phyloP scores from a whole-genome alignment of 148 eudicot genomes.

The Camellia sinensis region DNA sequence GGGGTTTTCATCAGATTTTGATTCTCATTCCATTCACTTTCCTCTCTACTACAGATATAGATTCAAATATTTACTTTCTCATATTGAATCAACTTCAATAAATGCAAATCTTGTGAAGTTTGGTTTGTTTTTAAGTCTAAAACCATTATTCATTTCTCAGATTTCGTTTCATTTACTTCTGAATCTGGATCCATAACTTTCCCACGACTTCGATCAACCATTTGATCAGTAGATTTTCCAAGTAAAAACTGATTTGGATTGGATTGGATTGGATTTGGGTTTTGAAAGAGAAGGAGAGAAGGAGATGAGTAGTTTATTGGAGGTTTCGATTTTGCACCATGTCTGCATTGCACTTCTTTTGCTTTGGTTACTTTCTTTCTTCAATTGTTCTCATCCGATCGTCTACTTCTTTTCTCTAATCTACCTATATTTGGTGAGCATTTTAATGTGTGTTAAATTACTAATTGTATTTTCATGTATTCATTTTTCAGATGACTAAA shows the following conservation, averaged over 20 bases:
- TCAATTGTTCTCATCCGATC: conserved; percentile 43
- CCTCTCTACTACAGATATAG: background rate
- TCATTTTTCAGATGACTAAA: background rate
- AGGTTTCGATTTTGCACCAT: conserved; percentile 66
- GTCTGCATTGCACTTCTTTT: conserved; percentile 55
- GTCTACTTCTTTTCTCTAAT: conserved; percentile 48
- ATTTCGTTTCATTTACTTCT: background rate
- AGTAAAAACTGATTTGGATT: too few relatives aligned
- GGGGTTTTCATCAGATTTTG: too few relatives aligned
- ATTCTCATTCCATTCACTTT: background rate
- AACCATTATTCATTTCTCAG: background rate
- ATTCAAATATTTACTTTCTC: background rate
- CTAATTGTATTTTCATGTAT: background rate
- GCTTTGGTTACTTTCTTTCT: conserved; percentile 57
- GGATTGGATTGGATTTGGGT: background rate
- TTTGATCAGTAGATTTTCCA: background rate
- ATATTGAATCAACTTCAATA: background rate
- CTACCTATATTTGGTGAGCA: conserved; percentile 61
- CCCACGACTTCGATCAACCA: background rate
- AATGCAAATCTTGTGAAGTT: background rate
- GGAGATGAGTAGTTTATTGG: conserved; percentile 33
- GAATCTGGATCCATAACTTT: background rate
- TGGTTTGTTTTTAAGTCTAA: background rate
- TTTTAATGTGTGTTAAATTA: background rate
- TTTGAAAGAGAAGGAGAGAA: background rate